Conservation (phyloP, 768 basidiomycete species). For the Auricularia heimuer region DNA sequence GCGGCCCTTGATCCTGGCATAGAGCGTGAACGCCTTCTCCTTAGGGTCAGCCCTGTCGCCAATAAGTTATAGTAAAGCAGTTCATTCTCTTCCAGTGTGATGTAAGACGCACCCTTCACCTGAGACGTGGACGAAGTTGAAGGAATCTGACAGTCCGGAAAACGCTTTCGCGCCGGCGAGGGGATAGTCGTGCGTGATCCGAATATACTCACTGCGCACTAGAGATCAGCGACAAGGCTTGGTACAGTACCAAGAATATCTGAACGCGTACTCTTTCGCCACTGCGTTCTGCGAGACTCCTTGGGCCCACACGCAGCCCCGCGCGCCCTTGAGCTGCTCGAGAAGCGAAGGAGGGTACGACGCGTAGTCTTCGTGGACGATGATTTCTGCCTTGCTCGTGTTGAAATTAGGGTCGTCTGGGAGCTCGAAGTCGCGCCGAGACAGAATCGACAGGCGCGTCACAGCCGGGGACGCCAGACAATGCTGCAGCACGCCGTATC, state of each 20-base stretch:
- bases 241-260: not conserved
- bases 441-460: slow-evolving; percentile 24
- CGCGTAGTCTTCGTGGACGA: slow-evolving; percentile 26
- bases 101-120: slow-evolving; percentile 15
- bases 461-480: slow-evolving; percentile 22
- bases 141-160: slow-evolving; percentile 1
- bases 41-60: slow-evolving; percentile 16
- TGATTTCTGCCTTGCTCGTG: slow-evolving; percentile 16
- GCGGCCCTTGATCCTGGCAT: slow-evolving; percentile 19
- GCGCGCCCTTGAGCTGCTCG: slow-evolving; percentile 21
- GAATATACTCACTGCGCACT: slow-evolving; percentile 16
- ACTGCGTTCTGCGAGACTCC: slow-evolving; percentile 21
- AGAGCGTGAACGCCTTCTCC: slow-evolving; percentile 15
- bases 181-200: slow-evolving; percentile 21
- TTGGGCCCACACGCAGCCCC: slow-evolving; percentile 30
- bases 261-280: slow-evolving; percentile 15
- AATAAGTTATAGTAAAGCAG: not conserved
- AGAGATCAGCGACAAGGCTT: not conserved
- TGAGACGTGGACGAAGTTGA: slow-evolving; percentile 23
- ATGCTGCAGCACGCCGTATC: slow-evolving; percentile 24
- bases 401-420: slow-evolving; percentile 13
- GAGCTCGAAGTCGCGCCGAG: slow-evolving; percentile 18
- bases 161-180: slow-evolving; percentile 19
- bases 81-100: too few species aligned
- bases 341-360: slow-evolving; percentile 22